Conservation (phyloP, 2,329 filamentous ascomycete genomes). For the Chrysoporthe austroafricana region DNA sequence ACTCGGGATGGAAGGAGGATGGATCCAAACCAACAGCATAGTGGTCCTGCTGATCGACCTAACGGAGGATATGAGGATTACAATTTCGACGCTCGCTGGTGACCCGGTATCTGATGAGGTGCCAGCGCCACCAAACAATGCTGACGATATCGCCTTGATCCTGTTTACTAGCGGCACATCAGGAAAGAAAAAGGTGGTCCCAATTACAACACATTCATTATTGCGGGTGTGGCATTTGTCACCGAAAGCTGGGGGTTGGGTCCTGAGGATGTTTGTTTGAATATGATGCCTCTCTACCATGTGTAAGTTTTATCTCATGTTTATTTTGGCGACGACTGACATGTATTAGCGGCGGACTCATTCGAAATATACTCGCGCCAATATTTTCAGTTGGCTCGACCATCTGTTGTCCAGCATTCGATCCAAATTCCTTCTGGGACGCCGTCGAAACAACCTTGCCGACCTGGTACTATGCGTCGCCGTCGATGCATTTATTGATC, state of each 20-base stretch:
- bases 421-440: slow-evolving; percentile 79
- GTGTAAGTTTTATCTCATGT: slow-evolving; percentile 44
- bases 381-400: slow-evolving; percentile 77
- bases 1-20: slow-evolving; percentile 11
- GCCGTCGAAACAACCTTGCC: slow-evolving; percentile 75
- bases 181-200: slow-evolving; percentile 62
- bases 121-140: slow-evolving; percentile 33
- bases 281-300: slow-evolving; percentile 65
- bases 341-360: slow-evolving; percentile 61
- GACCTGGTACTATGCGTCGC: slow-evolving; percentile 94
- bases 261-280: slow-evolving; percentile 53
- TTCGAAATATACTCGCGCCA: slow-evolving; percentile 80
- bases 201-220: slow-evolving; percentile 55
- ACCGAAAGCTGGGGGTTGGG: slow-evolving; percentile 57
- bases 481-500: slow-evolving; percentile 88
- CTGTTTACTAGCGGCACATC: slow-evolving; percentile 62
- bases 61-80: slow-evolving; percentile 23
- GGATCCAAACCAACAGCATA: slow-evolving; percentile 17
- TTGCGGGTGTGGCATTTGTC: slow-evolving; percentile 55
- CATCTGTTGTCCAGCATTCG: slow-evolving; percentile 79
- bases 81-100: slow-evolving; percentile 12
- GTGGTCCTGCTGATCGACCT: slow-evolving; percentile 20
- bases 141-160: slow-evolving; percentile 70
- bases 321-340: slow-evolving; percentile 37
- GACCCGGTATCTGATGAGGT: neutral